Evolutionary conservation across 2,329 filamentous ascomycete genomes (phyloP).

Genomic region (Sphaerulina populicola): DNA sequence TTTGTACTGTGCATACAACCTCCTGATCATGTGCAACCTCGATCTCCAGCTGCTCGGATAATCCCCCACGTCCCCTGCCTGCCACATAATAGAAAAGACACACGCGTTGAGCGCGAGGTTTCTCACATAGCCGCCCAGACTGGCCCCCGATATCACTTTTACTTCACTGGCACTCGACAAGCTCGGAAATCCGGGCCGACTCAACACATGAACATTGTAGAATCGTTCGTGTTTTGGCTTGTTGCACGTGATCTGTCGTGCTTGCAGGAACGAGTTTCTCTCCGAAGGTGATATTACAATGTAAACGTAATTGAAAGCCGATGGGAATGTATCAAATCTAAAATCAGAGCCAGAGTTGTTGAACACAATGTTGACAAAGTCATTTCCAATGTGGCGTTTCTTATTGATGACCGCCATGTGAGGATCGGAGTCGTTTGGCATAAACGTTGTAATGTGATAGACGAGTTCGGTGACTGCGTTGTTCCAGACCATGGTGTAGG

Average conservation of each 20-base stretch:
- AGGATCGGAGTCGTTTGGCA: conserved; percentile 79
- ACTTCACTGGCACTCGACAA: conserved; percentile 82
- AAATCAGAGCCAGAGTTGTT: conserved; percentile 88
- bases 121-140: conserved; percentile 76
- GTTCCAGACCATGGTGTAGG: conserved; percentile 87
- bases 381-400: conserved; percentile 93
- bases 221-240: conserved; percentile 48
- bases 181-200: conserved; percentile 79
- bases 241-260: conserved; percentile 37
- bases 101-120: conserved; percentile 87
- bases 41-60: conserved; percentile 85
- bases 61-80: conserved; percentile 43
- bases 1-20: conserved; percentile 58
- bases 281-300: conserved; percentile 91
- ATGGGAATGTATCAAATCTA: conserved; percentile 83
- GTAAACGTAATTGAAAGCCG: conserved; percentile 92
- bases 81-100: conserved; percentile 87
- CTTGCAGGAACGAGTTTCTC: conserved; percentile 64
- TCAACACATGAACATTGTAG: conserved; percentile 84
- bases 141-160: conserved; percentile 78
- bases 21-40: conserved; percentile 74
- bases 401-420: conserved; percentile 54
- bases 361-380: conserved; percentile 96
- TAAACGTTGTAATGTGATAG: conserved; percentile 93
- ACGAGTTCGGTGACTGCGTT: conserved; percentile 91